Base-by-base conservation (phyloP, 306 rosid species). In the Pachyrhizus erosus region DNA sequence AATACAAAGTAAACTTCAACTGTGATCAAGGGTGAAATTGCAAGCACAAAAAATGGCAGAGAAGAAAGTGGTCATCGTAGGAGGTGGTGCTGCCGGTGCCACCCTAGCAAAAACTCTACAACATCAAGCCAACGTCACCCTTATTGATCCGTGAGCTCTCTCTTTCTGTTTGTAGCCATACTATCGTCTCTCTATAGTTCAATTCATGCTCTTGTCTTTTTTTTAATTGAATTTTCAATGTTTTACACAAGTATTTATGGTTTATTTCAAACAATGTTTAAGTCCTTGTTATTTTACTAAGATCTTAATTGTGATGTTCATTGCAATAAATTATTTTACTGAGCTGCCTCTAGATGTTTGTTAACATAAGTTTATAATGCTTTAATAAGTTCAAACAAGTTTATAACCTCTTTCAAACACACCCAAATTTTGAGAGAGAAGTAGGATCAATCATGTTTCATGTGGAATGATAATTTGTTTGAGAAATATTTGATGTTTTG, bases 1-100 rank as follows among this genome's bases (percentile, higher is more conserved):
- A 74, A 68, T 66, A 24, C 57, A 62, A 51, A 51, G 31, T 20
- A 46, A 9, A 11, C 20, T 68, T 2, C 61, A 73, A 76, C 27
- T 61, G 3, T 37, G 2, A 76, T 73, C 69, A 52, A 43, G 69
- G 18, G 39, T 1, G 34, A 2, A 40, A 27, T 61, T n/a, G 55
- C 26, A 73, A 83, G n/a, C 21, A 11, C 14, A 20, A 48, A 67
- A 73, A 54, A 87, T 87, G 89, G 85, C 7, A 39, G 85, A 87
- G 58, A 84, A 84, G 82, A 89, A 90, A 82, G 91, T 94, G 48
- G 98, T 88, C 76, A 86, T 94, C 40, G 18, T 92, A 31, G 98
- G 98, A 70, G 98, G 97, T 2, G 98, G 98, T 60, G 87, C 90
- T n/a, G 97, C 94, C 3, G 98, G 98, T 49, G 91, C 94, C 5